Conservation (phyloP, 306 rosid genomes). For the Fagus crenata region DNA sequence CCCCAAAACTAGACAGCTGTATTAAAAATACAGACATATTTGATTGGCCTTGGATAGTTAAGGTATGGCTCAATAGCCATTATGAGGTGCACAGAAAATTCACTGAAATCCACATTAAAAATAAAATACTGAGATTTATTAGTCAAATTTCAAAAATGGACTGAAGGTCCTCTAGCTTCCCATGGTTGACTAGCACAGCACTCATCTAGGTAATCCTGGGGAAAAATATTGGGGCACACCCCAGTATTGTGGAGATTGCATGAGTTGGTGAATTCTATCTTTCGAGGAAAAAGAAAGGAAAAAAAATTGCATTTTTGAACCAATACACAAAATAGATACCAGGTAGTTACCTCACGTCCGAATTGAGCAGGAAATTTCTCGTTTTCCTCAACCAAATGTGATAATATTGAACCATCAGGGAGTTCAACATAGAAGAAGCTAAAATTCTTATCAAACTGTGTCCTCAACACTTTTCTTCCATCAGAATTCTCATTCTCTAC, state of each 20-base stretch:
- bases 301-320: background rate
- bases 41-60: background rate
- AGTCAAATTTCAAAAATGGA: background rate
- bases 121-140: background rate
- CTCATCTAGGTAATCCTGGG: background rate
- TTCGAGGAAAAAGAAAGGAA: too few relatives aligned
- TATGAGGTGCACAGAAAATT: background rate
- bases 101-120: background rate
- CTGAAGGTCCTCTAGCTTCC: slow-evolving; percentile 1
- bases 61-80: background rate
- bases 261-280: background rate
- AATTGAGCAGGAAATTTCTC: slow-evolving; percentile 84
- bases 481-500: slow-evolving; percentile 66
- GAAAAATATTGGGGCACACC: background rate
- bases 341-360: slow-evolving; percentile 86
- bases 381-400: slow-evolving; percentile 65
- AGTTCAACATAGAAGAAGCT: slow-evolving; percentile 84
- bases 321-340: background rate
- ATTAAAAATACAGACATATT: background rate
- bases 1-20: background rate
- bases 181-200: background rate
- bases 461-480: slow-evolving; percentile 70
- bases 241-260: background rate
- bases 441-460: slow-evolving; percentile 55
- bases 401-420: slow-evolving; percentile 65